phyloP scores from a whole-genome alignment of 805 yeast genomes.

The Lachancea waltii region DNA sequence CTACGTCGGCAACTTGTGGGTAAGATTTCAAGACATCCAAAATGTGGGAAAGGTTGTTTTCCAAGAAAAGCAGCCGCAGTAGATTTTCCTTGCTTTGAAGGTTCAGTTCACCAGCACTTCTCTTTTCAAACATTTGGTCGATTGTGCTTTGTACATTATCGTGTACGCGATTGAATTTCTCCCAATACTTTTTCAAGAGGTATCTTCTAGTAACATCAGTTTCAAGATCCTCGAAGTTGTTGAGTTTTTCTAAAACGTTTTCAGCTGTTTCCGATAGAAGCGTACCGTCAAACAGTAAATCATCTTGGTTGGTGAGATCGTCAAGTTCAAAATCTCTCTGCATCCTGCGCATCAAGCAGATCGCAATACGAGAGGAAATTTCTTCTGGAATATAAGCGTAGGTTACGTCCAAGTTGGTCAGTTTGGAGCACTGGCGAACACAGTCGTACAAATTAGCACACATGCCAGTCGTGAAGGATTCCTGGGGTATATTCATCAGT shows the following conservation, averaged over 20 bases:
- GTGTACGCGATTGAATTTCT: slow-evolving; percentile 34
- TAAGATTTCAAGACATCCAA: slow-evolving; percentile 32
- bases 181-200: slow-evolving; percentile 36
- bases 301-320: slow-evolving; percentile 40
- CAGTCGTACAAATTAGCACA: slow-evolving; percentile 63
- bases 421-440: slow-evolving; percentile 55
- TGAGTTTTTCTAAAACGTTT: slow-evolving; percentile 43
- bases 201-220: slow-evolving; percentile 36
- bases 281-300: slow-evolving; percentile 69
- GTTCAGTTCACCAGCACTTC: slow-evolving; percentile 47
- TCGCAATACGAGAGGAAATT: slow-evolving; percentile 65
- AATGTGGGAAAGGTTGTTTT: slow-evolving; percentile 58
- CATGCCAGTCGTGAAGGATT: slow-evolving; percentile 47
- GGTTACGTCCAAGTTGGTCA: slow-evolving; percentile 65
- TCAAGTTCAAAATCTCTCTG: slow-evolving; percentile 30
- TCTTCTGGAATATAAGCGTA: slow-evolving; percentile 52
- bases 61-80: slow-evolving; percentile 60
- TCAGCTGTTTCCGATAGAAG: slow-evolving; percentile 70
- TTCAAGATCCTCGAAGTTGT: slow-evolving; percentile 27
- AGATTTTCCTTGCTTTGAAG: slow-evolving; percentile 71
- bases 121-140: slow-evolving; percentile 51
- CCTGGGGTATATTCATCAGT: slow-evolving; percentile 48
- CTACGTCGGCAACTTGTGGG: slow-evolving; percentile 20
- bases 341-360: slow-evolving; percentile 72
- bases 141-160: slow-evolving; percentile 43